Percentiles rank a stretch among this genome's conserved stretches.
phyloP scores from a whole-genome alignment of 2,329 filamentous ascomycete genomes.

The Ceratocystis variospora region DNA sequence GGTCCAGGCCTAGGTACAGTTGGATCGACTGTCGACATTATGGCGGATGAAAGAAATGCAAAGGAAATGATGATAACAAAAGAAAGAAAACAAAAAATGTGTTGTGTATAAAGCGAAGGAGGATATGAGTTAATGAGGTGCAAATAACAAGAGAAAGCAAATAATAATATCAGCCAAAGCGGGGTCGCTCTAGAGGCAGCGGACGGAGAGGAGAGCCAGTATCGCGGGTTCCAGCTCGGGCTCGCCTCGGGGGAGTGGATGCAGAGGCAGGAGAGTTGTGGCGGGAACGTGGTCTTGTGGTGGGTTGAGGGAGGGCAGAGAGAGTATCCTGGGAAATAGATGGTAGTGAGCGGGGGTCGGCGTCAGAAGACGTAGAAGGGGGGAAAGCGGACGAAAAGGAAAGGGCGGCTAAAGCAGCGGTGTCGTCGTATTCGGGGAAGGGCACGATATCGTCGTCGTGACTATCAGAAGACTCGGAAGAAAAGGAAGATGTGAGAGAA shows the following conservation, averaged over 20 bases:
- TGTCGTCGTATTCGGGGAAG: slow-evolving; percentile 19
- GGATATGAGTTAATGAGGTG: background rate
- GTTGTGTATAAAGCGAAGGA: background rate
- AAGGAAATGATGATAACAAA: background rate
- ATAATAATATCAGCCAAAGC: slow-evolving; percentile 15
- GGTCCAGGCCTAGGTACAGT: slow-evolving; percentile 76
- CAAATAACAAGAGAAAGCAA: slow-evolving; percentile 10
- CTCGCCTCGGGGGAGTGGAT: slow-evolving; percentile 17
- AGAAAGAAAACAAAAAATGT: background rate
- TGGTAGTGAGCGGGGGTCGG: slow-evolving; percentile 18
- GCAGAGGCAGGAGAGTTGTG: slow-evolving; percentile 16
- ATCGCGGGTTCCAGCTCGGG: slow-evolving; percentile 19
- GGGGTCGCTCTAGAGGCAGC: slow-evolving; percentile 17
- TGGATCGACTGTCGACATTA: slow-evolving; percentile 15
- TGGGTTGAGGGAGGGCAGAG: slow-evolving; percentile 12
- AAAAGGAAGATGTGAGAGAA: slow-evolving; percentile 5
- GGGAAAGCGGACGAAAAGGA: slow-evolving; percentile 15
- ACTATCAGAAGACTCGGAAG: slow-evolving; percentile 4
- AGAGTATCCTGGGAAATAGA: slow-evolving; percentile 16
- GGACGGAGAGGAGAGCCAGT: slow-evolving; percentile 17
- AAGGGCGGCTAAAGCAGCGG: slow-evolving; percentile 9
- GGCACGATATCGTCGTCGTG: slow-evolving; percentile 16
- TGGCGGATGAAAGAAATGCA: slow-evolving; percentile 4
- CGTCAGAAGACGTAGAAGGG: slow-evolving; percentile 2
- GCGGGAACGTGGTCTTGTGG: slow-evolving; percentile 16